These are phyloP conservation scores for Vitis riparia DNA, from an alignment of 164 flowering plant genomes.

Conservation along the genomic window DNA sequence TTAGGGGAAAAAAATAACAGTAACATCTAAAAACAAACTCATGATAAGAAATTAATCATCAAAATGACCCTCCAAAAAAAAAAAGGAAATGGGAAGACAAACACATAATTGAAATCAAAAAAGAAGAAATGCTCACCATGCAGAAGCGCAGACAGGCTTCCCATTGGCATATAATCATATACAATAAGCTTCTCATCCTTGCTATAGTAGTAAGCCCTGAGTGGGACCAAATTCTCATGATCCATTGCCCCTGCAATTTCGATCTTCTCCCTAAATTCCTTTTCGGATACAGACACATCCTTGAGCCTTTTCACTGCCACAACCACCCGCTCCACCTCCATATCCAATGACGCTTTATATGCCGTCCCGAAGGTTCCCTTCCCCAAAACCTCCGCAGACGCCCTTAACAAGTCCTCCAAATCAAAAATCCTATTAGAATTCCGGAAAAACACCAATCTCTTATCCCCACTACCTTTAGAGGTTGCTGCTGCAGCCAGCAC, in stretches of 20 bases:
- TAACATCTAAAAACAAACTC: not conserved
- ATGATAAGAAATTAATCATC: not conserved
- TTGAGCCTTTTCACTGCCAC: conserved; percentile 94
- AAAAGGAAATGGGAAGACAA: not conserved
- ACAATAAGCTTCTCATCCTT: conserved; percentile 88
- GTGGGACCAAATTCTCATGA: conserved; percentile 74
- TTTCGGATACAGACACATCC: conserved; percentile 65
- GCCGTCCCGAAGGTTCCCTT: conserved; percentile 83
- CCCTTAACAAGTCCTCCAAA: conserved; percentile 71
- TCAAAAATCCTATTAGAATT: conserved; percentile 40
- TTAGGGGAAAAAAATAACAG: too few relatives aligned
- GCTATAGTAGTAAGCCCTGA: conserved; percentile 76
- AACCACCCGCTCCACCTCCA: conserved; percentile 39
- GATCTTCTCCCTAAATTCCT: conserved; percentile 76
- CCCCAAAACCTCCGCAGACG: conserved; percentile 86
- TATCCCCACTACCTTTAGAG: conserved; percentile 5
- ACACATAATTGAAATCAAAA: not conserved
- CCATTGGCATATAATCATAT: conserved; percentile 87
- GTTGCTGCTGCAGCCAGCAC: not conserved
- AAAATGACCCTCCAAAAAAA: not conserved
- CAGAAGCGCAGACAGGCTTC: conserved; percentile 94
- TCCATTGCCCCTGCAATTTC: conserved; percentile 64
- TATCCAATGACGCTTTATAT: conserved; percentile 74
- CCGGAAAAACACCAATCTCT: conserved; percentile 56
- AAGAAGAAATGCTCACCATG: conserved; percentile 61